Conservation (phyloP, 805 yeast genomes). For the Candida ponderosae region DNA sequence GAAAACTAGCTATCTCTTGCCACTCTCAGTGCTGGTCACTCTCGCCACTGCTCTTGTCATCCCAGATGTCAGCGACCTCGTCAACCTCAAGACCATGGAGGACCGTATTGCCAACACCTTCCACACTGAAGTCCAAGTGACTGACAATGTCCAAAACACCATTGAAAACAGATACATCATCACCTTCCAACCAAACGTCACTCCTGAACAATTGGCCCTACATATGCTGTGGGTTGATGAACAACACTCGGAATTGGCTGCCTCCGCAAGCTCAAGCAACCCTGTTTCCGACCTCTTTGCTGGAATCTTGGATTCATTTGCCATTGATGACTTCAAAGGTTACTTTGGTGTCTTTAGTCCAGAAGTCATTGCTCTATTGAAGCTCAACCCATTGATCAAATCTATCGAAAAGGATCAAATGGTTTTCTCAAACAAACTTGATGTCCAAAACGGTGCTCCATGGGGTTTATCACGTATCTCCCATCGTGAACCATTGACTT, state of each 20-base stretch:
- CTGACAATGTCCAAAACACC: no score
- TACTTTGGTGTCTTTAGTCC: slow-evolving; percentile 82
- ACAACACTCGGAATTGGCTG: slow-evolving; percentile 38
- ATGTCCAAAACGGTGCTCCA: slow-evolving; percentile 77
- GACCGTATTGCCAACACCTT: no score
- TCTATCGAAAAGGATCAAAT: slow-evolving; percentile 71
- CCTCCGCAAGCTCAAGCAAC: slow-evolving; percentile 15
- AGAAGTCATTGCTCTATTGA: slow-evolving; percentile 64
- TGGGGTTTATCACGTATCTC: slow-evolving; percentile 94
- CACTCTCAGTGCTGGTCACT: no score
- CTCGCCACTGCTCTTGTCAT: no score
- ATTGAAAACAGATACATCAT: slow-evolving; percentile 60
- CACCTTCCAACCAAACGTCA: slow-evolving; percentile 64
- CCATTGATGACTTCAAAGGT: slow-evolving; percentile 58
- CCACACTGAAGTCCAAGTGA: no score
- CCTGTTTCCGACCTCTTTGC: slow-evolving; percentile 26
- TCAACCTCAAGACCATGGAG: no score
- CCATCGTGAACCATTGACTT: slow-evolving; percentile 63
- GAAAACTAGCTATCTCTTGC: no score
- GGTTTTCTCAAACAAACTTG: slow-evolving; percentile 56
- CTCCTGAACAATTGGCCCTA: slow-evolving; percentile 44
- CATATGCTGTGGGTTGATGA: slow-evolving; percentile 63
- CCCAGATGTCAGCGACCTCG: no score
- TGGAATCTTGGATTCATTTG: slow-evolving; percentile 55
- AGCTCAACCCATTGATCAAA: slow-evolving; percentile 55